Evolutionary conservation across 2,329 filamentous ascomycete genomes (phyloP), one percentile per base, ranked within the genome.

Genomic region (Cordyceps cateniannulata): DNA sequence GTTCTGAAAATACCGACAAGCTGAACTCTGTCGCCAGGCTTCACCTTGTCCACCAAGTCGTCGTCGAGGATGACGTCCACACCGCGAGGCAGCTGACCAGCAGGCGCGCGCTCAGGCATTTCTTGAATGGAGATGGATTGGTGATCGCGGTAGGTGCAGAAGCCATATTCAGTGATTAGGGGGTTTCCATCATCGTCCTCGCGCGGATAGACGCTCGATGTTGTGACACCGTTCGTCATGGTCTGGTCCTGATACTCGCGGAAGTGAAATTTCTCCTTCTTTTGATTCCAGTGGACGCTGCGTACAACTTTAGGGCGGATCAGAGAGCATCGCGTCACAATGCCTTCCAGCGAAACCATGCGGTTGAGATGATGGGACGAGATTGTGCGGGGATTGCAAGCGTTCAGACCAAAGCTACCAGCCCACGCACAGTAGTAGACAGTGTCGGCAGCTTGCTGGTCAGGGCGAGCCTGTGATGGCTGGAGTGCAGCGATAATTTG

Each of bases 111-210:
- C 75, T 99, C 95, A 0, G 95, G 95, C 95, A 99, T 99, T 78
- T 99, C 95, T 76, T 99, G 95, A 66, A 99, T 97, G 0, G 93
- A 97, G 63, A 99, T 91, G 18, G 91, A 96, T 74, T 99, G 95
- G 72, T 99, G 95, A 72, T 99, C 95, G 70, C 93, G 85, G 76
- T 97, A 99, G 55, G 89, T 95, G 73, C 89, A 96, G 77, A 96
- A 93, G 25, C 95, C 95, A 72, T 98, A 99, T 72, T 99, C 95
- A 3, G 95, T 99, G 62, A 91, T 85, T 22, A 99, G 81, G 3
- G 93, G 89, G 70, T 98, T 96, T 63, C 93, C 92, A 10, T 96
- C 87, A 47, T 93, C 92, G 70, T 98, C 93, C 70, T 96, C 90
- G 66, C 93, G 91, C 5, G 93, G 93, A 71, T 98, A 98, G 10